Evolutionary conservation across 2,329 filamentous ascomycete genomes (phyloP).

Genomic region (Botrytis aclada): DNA sequence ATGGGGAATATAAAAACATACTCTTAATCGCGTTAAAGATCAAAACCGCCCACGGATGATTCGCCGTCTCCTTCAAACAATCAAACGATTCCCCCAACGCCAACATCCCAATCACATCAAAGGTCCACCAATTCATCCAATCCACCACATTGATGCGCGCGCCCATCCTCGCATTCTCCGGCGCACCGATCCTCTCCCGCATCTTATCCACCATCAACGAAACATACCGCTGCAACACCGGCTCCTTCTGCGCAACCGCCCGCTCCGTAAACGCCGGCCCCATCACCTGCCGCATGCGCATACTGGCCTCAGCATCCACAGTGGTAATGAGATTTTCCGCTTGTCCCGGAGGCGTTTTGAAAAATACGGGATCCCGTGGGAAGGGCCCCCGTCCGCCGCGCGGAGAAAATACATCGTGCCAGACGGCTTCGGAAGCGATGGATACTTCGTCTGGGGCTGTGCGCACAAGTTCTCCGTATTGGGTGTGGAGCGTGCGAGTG

Average conservation of each 20-base stretch:
- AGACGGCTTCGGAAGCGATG: conserved; percentile 18
- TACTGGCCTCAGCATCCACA: background rate
- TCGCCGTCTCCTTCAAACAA: background rate
- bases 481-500: conserved; percentile 35
- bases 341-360: background rate
- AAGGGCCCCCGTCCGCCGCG: accelerated
- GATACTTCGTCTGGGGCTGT: conserved; percentile 24
- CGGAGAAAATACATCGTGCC: conserved; percentile 30
- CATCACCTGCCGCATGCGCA: background rate
- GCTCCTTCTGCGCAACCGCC: background rate
- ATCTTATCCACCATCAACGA: background rate
- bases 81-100: background rate
- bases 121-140: conserved; percentile 5
- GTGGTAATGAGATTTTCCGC: background rate
- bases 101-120: background rate
- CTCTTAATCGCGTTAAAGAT: background rate
- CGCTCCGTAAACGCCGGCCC: background rate
- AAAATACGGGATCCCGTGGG: background rate
- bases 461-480: conserved; percentile 25
- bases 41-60: background rate
- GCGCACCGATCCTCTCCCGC: background rate
- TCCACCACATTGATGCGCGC: background rate
- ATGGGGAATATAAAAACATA: background rate
- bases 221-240: background rate
- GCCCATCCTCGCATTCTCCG: background rate